Percentiles rank a stretch among this genome's conserved stretches.
Conservation (phyloP, 805 yeast genomes). For the Nakazawaea populi region DNA sequence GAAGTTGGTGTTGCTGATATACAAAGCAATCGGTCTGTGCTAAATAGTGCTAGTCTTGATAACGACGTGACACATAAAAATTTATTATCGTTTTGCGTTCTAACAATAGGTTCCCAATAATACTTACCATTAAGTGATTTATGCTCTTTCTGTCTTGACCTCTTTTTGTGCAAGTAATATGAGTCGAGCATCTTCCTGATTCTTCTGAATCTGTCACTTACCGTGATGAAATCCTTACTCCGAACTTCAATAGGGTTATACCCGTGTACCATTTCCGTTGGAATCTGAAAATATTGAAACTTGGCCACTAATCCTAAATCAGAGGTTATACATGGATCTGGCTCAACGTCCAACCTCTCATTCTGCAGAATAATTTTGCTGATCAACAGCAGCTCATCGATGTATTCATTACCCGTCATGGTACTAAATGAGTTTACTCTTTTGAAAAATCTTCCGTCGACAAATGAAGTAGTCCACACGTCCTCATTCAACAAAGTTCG, state of each 20-base stretch:
- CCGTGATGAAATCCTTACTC: slow-evolving; percentile 13
- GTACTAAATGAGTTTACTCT: slow-evolving; percentile 42
- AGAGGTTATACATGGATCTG: slow-evolving; percentile 34
- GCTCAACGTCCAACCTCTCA: slow-evolving; percentile 28
- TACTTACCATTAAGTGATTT: slow-evolving; percentile 20
- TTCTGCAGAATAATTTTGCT: slow-evolving; percentile 35
- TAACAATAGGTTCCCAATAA: slow-evolving; percentile 23
- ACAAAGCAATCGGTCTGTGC: slow-evolving; percentile 39
- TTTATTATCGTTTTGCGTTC: slow-evolving; percentile 20
- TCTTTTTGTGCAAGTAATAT: slow-evolving; percentile 19
- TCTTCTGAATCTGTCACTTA: slow-evolving; percentile 22
- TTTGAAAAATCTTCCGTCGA: slow-evolving; percentile 36
- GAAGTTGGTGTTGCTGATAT: slow-evolving; percentile 35
- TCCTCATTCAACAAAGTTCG: slow-evolving; percentile 36
- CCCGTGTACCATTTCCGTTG: slow-evolving; percentile 15
- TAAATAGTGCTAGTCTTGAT: slow-evolving; percentile 36
- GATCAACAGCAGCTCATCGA: slow-evolving; percentile 25
- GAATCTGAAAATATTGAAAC: slow-evolving; percentile 22
- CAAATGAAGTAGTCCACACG: slow-evolving; percentile 47
- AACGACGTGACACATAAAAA: slow-evolving; percentile 40
- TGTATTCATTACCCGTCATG: slow-evolving; percentile 39
- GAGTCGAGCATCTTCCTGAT: slow-evolving; percentile 23
- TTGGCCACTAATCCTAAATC: slow-evolving; percentile 32
- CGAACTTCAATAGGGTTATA: not conserved
- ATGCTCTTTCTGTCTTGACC: slow-evolving; percentile 15